phyloP scores from a whole-genome alignment of 1,284 basidiomycete genomes.

The Hemileccinum hortonii region DNA sequence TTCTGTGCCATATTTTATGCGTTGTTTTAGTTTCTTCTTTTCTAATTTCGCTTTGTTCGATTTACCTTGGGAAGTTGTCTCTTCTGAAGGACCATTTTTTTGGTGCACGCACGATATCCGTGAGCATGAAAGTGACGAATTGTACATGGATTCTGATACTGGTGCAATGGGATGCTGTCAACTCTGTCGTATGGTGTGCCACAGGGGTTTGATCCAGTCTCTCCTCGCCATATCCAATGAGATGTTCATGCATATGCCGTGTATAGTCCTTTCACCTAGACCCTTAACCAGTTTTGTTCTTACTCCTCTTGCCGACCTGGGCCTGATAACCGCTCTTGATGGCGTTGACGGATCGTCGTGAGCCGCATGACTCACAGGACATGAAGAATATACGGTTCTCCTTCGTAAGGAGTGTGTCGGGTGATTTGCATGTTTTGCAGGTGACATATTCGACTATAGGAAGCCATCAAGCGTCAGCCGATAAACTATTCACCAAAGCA shows the following conservation, averaged over 20 bases:
- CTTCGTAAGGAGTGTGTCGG: constrained; percentile 93
- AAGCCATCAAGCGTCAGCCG: neutral
- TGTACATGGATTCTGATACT: constrained; percentile 22
- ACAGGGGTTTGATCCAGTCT: neutral
- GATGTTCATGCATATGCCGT: neutral
- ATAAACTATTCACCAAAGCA: neutral
- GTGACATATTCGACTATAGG: constrained; percentile 94
- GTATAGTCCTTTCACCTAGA: neutral
- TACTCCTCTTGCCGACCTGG: constrained; percentile 85
- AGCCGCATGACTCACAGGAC: constrained; percentile 93
- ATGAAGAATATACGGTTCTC: constrained; percentile 99
- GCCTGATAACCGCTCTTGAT: constrained; percentile 99
- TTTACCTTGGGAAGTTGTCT: neutral
- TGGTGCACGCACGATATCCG: constrained; percentile 6
- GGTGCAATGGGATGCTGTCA: constrained; percentile 17
- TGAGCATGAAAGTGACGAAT: constrained; percentile 5
- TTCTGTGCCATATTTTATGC: constrained; percentile 17
- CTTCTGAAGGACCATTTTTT: constrained; percentile 4
- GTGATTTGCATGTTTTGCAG: constrained; percentile 99
- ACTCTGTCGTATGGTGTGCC: constrained; percentile 11
- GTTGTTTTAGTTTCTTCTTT: constrained; percentile 16
- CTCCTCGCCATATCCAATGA: neutral
- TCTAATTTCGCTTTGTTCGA: constrained; percentile 15
- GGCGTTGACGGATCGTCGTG: constrained; percentile 86
- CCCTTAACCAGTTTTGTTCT: constrained; percentile 43